Base-by-base conservation (phyloP, 2,329 filamentous ascomycete genomes). In the Colletotrichum theobromicola region DNA sequence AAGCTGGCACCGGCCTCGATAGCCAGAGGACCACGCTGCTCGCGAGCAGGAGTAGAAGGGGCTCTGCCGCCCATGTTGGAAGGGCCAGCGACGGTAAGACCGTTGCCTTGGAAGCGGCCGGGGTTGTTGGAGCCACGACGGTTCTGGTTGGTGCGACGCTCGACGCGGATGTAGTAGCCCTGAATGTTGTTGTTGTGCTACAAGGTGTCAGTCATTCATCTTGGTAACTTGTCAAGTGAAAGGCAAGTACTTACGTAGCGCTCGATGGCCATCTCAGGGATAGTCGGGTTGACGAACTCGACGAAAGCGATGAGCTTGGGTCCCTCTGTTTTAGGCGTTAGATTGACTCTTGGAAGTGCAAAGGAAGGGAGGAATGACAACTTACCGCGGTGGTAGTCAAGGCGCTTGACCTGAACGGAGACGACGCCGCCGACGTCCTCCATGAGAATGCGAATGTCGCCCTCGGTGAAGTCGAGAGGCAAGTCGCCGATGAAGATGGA, bases 401-500 rank as follows among this genome's bases (percentile, higher is more conserved):
- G 16, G 10, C 64, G 74, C 75, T 75, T 70, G 60, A 85, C 67
- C 26, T 80, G 77, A 50, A 84, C 79, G 9, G 82, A 77, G 15
- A 81, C 18, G 35, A 89, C 81, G 2, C 78, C 75, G 24, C 87
- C 88, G 65, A 82, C 85, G 2, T 77, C 75, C n/a, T 80, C 77
- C 46, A 85, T 85, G 12, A 88, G 68, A 3, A 79, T 77, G 5
- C 78, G 76, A 28, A 90, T 76, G 53, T 85, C 79, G 1, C 79
- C 78, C 32, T 86, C 82, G 1, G 81, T 82, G 61, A 82, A 80
- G 42, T 81, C 77, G 5, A 77, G 46, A 4, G 88, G 87, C 8
- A 90, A 78, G 42, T 85, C 85, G 5, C 87, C 87, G 67, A 90
- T 81, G 72, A 86, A 90, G 30, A 88, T 80, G 1, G 88, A 89